Base-by-base conservation (phyloP, 2,329 filamentous ascomycete genomes). In the Sphaerulina populicola region DNA sequence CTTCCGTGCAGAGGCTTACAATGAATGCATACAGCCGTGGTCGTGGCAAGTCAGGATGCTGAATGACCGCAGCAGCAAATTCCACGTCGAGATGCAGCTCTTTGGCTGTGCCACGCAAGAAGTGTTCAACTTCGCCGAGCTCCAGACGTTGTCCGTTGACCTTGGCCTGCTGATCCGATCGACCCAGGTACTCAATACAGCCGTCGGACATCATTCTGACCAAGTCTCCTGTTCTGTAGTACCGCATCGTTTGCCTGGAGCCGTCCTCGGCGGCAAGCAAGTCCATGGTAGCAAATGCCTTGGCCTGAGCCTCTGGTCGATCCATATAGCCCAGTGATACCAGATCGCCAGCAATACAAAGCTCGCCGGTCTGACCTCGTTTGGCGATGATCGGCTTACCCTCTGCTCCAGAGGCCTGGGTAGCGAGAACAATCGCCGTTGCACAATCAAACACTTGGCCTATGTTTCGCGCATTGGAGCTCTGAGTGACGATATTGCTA, bases 131-230 rank as follows among this genome's bases (percentile, higher is more conserved):
- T 18, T 48, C 46, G 15, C 46, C 46, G n/a, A 48, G 30, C 46
- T 48, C 46, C 6, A 48, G 27, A 18, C 46, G 46, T 29, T 48
- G 46, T 10, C 46, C 46, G 23, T 39, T 41, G 10, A 94, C 73
- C 64, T 91, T 93, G 47, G 90, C 74, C 65, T 91, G 85, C 51
- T 83, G 82, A 59, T 91, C 88, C 21, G 27, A 41, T 14, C 61
- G 54, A 10, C 57, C 55, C 31, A 60, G 18, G 35, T 60, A 57
- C 12, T 45, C 30, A 11, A 62, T n/a, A 18, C 48, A 47, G 4
- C 62, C 59, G 39, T 62, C 53, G 82, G 74, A 18, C 6, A 54
- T 39, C n/a, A 60, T 51, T 33, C 52, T 47, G 2, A 58, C 62
- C 27, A 64, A n/a, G 47, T 64, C 62, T 9, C 60, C 58, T n/a